Base-by-base conservation (phyloP, 352 stramenopile genomes). In the Globisporangium splendens region DNA sequence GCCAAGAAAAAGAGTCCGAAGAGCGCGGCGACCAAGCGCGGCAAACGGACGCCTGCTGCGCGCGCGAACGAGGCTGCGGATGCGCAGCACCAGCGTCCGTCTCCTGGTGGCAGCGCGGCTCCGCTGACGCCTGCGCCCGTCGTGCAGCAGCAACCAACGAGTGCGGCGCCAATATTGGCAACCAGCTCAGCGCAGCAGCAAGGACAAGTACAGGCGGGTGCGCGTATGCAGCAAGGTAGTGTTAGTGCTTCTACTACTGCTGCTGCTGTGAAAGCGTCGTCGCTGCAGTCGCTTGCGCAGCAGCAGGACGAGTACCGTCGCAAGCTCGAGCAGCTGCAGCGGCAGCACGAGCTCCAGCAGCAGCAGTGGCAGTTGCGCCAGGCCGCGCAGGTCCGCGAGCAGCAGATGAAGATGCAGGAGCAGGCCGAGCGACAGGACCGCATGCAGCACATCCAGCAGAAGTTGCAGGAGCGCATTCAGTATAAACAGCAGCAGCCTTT, bases 401-500 rank as follows among this genome's bases (percentile, higher is more conserved):
- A 61, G 39, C 56, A 46, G 38, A 38, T 52, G 42, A 22, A 50
- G 15, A 28, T 51, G 38, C 69, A 58, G 50, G 60, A 50, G 24
- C 44, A 53, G 43, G 18, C 47, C 20, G 43, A 41, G 54, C 47
- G 46, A 31, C 39, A 69, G 22, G 58, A 70, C 28, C 50, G 66
- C 20, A 77, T 77, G 73, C 69, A 78, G 33, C 69, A 75, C 18
- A 68, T 84, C 28, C 68, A 74, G 33, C 72, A 79, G 46, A 65
- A 69, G 28, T 61, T 75, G 3, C 66, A 77, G 21, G 62, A 77
- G 44, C 69, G 67, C 11, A 71, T 79, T 42, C 63, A 75, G 13
- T 39, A 62, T 33, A 65, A 69, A 18, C 53, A 62, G 20, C 47
- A 65, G 44, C 53, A 60, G 14, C 24, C 39, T 12, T 7, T 35